Percentiles rank a stretch among this genome's conserved stretches.
phyloP scores from a whole-genome alignment of 257 asterid genomes.

The Anisodus tanguticus region DNA sequence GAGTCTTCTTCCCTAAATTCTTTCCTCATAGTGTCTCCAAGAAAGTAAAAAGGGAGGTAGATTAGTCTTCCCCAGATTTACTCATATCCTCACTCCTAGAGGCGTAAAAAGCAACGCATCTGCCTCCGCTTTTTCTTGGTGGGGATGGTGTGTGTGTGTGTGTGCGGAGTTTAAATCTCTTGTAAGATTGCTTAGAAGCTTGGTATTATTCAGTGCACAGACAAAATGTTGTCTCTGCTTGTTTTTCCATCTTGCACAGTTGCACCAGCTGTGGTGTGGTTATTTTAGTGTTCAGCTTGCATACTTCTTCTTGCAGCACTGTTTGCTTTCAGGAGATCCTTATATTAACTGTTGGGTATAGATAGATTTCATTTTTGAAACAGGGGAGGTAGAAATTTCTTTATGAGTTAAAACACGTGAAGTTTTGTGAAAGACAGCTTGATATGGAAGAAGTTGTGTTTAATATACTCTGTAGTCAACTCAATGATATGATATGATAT shows the following conservation, averaged over 20 bases:
- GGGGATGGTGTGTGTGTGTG: no score
- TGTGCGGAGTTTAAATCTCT: not conserved
- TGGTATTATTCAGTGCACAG: not conserved
- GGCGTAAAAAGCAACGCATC: not conserved
- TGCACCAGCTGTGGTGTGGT: not conserved
- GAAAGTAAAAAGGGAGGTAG: not conserved
- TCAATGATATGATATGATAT: slow-evolving; percentile 4
- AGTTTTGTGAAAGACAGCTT: slow-evolving; percentile 12
- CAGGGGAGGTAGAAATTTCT: not conserved
- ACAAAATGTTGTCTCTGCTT: not conserved
- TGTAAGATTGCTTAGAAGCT: slow-evolving; percentile 14
- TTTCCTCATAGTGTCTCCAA: slow-evolving; percentile 21
- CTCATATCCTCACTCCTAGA: not conserved
- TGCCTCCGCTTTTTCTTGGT: no score
- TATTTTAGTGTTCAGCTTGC: slow-evolving; percentile 16
- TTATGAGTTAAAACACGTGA: not conserved
- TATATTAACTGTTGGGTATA: slow-evolving; percentile 1
- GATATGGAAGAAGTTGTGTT: slow-evolving; percentile 22
- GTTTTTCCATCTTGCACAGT: not conserved
- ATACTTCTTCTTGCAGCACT: not conserved
- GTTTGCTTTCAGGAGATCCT: slow-evolving; percentile 7
- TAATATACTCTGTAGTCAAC: slow-evolving; percentile 22
- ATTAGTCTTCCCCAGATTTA: slow-evolving; percentile 24
- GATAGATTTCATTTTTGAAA: not conserved
- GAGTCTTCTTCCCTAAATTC: slow-evolving; percentile 41